Conservation (phyloP, 805 yeast species). For the Cyberlindnera japonica region DNA sequence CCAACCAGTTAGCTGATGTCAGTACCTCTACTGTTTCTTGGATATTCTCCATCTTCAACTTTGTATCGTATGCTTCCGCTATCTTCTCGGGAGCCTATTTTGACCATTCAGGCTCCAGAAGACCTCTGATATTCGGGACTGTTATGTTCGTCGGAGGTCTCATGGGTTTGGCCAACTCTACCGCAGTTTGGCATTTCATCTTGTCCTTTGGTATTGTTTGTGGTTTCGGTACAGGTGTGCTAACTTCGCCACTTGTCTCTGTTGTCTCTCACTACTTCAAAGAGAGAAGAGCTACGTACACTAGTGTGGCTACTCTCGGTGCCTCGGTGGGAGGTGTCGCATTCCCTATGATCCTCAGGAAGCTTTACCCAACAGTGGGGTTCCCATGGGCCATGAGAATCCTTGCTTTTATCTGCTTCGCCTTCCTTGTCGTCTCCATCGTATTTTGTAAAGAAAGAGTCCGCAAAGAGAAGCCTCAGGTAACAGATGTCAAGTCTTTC, state of each 20-base stretch:
- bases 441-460: conserved; percentile 40
- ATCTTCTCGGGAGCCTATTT: conserved; percentile 57
- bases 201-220: conserved; percentile 51
- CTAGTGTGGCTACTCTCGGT: conserved; percentile 48
- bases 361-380: conserved; percentile 47
- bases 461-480: conserved; percentile 17
- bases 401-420: conserved; percentile 44
- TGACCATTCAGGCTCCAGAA: conserved; percentile 55
- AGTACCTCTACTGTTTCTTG: conserved; percentile 54
- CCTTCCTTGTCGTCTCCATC: conserved; percentile 34
- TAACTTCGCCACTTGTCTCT: conserved; percentile 59
- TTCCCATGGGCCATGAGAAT: conserved; percentile 59
- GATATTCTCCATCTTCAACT: conserved; percentile 62
- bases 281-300: conserved; percentile 53
- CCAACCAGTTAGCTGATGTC: conserved; percentile 48
- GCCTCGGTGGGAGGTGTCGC: conserved; percentile 56
- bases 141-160: conserved; percentile 47
- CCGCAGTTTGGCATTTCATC: conserved; percentile 55
- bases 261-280: conserved; percentile 66
- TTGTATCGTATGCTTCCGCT: conserved; percentile 49
- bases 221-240: conserved; percentile 58
- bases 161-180: conserved; percentile 54
- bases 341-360: conserved; percentile 51
- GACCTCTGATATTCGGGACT: conserved; percentile 43
- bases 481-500: conserved; percentile 6